A percentile compares a stretch with the other conserved stretches of the same genome.
phyloP scores from a whole-genome alignment of 345 rosid species.

The Pseudoturritis turrita region DNA sequence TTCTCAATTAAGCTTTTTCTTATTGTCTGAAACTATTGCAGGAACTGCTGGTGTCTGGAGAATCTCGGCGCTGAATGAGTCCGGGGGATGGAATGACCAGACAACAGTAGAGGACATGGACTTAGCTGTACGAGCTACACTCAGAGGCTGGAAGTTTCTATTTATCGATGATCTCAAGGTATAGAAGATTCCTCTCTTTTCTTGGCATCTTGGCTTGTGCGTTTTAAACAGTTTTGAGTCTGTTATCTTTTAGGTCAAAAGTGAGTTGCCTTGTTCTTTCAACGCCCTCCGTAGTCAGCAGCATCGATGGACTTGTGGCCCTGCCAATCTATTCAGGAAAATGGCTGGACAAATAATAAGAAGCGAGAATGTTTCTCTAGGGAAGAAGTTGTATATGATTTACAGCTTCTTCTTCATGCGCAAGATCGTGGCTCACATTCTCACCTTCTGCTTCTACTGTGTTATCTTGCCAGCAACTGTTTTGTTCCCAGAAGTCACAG shows the following conservation, averaged over 20 bases:
- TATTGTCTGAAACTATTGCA: conserved; percentile 16
- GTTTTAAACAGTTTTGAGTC: not conserved
- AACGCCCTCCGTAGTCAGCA: conserved; percentile 48
- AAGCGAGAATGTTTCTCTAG: conserved; percentile 43
- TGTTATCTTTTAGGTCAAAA: conserved; percentile 33
- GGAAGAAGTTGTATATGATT: conserved; percentile 48
- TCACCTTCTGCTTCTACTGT: conserved; percentile 54
- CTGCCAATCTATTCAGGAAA: conserved; percentile 54
- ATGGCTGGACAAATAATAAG: conserved; percentile 45
- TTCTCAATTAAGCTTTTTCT: not conserved
- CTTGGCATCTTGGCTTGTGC: not conserved
- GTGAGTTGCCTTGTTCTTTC: conserved; percentile 61
- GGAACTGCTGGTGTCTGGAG: conserved; percentile 57
- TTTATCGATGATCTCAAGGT: conserved; percentile 41
- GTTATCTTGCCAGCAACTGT: conserved; percentile 45
- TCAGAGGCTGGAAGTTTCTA: conserved; percentile 55
- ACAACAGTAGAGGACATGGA: conserved; percentile 67
- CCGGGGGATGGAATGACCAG: conserved; percentile 59
- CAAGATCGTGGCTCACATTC: conserved; percentile 44
- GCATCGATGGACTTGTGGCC: conserved; percentile 62
- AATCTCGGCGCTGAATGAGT: conserved; percentile 45
- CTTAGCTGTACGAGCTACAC: conserved; percentile 52
- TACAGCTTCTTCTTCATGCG: conserved; percentile 50
- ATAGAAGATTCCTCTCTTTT: conserved; percentile 5
- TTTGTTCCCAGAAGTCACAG: conserved; percentile 43